A percentile compares a stretch with the other conserved stretches of the same genome.
Evolutionary conservation across 192 early-diverging fungal genomes (phyloP).

Genomic region (Kappamyces sp.): DNA sequence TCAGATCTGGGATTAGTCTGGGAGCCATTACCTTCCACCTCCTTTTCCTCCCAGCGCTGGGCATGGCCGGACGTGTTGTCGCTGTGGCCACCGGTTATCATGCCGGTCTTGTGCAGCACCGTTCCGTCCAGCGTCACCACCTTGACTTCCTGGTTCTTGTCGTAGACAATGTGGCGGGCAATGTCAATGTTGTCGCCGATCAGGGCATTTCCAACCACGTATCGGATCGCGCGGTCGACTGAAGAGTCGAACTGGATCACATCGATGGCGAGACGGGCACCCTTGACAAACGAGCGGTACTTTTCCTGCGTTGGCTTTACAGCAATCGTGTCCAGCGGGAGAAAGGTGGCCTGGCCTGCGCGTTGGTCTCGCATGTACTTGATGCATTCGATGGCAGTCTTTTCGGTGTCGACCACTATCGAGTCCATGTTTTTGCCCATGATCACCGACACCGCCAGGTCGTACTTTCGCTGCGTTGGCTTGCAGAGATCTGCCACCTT

Average conservation of each 20-base stretch:
- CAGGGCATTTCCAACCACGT: slow-evolving; percentile 86
- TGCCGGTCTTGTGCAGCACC: slow-evolving; percentile 90
- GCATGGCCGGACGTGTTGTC: slow-evolving; percentile 36
- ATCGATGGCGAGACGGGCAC: slow-evolving; percentile 89
- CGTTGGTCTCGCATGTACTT: slow-evolving; percentile 89
- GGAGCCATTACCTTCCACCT: slow-evolving; percentile 62
- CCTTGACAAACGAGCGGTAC: slow-evolving; percentile 67
- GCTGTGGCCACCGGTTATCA: slow-evolving; percentile 76
- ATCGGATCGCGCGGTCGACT: slow-evolving; percentile 73
- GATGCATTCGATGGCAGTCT: slow-evolving; percentile 94
- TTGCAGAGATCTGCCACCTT: slow-evolving; percentile 82
- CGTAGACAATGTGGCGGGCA: slow-evolving; percentile 82
- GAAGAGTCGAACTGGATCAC: slow-evolving; percentile 75
- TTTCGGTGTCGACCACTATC: slow-evolving; percentile 87
- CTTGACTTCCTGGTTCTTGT: slow-evolving; percentile 76
- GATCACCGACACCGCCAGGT: slow-evolving; percentile 75
- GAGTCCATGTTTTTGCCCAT: slow-evolving; percentile 91
- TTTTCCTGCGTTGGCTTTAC: slow-evolving; percentile 73
- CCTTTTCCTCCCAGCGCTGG: slow-evolving; percentile 81
- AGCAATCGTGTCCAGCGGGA: slow-evolving; percentile 80
- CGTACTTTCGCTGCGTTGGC: slow-evolving; percentile 90
- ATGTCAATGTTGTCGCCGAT: slow-evolving; percentile 84
- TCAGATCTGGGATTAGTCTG: slow-evolving; percentile 30
- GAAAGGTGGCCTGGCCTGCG: slow-evolving; percentile 83
- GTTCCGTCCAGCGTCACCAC: slow-evolving; percentile 90